Percentiles rank a stretch among this genome's conserved stretches.
Conservation (phyloP, 768 basidiomycete species). For the Panaeolus papilionaceus region DNA sequence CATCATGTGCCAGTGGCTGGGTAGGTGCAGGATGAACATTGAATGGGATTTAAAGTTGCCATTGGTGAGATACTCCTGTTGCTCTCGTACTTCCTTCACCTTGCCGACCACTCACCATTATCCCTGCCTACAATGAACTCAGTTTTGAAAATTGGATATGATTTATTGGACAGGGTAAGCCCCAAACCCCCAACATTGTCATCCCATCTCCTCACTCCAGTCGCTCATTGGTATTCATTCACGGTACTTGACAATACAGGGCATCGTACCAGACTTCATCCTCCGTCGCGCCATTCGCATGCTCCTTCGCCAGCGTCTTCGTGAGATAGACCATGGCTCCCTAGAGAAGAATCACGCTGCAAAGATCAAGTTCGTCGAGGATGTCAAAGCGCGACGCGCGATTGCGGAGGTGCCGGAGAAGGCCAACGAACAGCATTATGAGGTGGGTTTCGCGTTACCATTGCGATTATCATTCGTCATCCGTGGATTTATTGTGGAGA, state of each 20-base stretch:
- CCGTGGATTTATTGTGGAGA: neutral
- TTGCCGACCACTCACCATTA: neutral
- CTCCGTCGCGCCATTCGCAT: conserved; percentile 40
- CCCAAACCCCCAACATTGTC: neutral
- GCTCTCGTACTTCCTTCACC: neutral
- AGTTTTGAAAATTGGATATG: conserved; percentile 45
- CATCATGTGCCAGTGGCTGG: neutral
- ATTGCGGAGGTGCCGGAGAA: conserved; percentile 70
- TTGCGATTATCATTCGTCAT: neutral
- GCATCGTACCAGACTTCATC: conserved; percentile 66
- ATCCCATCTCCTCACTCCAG: neutral
- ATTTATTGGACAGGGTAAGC: conserved; percentile 32
- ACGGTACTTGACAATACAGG: conserved; percentile 38
- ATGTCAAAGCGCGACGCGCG: conserved; percentile 50
- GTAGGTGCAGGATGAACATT: neutral
- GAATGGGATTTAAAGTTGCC: neutral
- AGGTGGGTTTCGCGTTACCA: conserved; percentile 45
- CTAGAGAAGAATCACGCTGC: conserved; percentile 65
- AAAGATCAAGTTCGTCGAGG: conserved; percentile 72
- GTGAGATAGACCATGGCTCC: conserved; percentile 65
- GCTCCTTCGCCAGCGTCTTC: conserved; percentile 57
- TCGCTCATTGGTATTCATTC: neutral
- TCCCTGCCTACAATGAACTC: conserved; percentile 24
- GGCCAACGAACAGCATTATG: conserved; percentile 81
- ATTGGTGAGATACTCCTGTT: neutral